Percentiles rank a stretch among this genome's conserved stretches.
Evolutionary conservation across 495 filamentous ascomycete genomes (phyloP).

Genomic region (Recurvomyces mirabilis): DNA sequence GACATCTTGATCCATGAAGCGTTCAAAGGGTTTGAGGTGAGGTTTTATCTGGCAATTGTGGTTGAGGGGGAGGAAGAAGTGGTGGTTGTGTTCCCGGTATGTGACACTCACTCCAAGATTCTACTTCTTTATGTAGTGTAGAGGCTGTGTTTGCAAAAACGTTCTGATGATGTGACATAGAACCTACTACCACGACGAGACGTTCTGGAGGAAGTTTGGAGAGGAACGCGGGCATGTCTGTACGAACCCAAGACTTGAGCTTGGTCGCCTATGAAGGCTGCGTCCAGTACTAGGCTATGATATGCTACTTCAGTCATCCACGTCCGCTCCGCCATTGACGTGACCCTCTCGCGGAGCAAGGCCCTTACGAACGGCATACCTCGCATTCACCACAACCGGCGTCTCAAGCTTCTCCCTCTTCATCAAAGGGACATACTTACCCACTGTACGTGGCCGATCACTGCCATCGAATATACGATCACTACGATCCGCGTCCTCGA

Average conservation of each 20-base stretch:
- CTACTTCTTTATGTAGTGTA: background rate
- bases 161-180: too few species aligned
- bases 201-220: slow-evolving; percentile 78
- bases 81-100: slow-evolving; percentile 82
- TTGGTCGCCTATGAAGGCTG: too few species aligned
- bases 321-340: slow-evolving; percentile 9
- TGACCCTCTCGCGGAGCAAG: slow-evolving; percentile 22
- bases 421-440: slow-evolving; percentile 62
- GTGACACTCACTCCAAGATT: slow-evolving; percentile 19
- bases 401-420: slow-evolving; percentile 50
- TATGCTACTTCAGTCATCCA: slow-evolving; percentile 18
- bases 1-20: slow-evolving; percentile 94
- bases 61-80: slow-evolving; percentile 83
- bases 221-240: slow-evolving; percentile 62
- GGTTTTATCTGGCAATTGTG: slow-evolving; percentile 79
- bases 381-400: slow-evolving; percentile 64
- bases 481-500: slow-evolving; percentile 25
- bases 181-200: slow-evolving; percentile 56
- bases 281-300: too few species aligned
- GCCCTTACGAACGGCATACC: slow-evolving; percentile 62
- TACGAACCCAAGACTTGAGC: slow-evolving; percentile 47
- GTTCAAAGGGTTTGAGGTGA: slow-evolving; percentile 83
- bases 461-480: slow-evolving; percentile 64
- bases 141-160: too few species aligned
- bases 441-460: slow-evolving; percentile 44